These are phyloP conservation scores for Saccharum hybrid DNA, from an alignment of 202 grass and related monocot species.

Conservation along the genomic window DNA sequence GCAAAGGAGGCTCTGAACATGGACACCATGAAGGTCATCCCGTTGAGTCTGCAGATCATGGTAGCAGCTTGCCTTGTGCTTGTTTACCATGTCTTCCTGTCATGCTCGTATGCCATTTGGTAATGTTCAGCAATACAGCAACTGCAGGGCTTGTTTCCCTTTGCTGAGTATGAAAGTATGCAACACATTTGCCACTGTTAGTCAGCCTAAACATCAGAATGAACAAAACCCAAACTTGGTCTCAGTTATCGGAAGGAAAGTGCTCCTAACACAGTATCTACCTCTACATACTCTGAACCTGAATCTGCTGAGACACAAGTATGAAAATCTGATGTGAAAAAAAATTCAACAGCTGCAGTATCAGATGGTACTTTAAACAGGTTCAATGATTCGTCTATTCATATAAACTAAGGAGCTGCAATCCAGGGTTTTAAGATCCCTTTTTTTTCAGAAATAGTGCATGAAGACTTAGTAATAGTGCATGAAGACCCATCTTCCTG, in stretches of 20 bases:
- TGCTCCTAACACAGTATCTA: neutral
- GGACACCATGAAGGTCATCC: slow-evolving; percentile 34
- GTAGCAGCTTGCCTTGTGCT: slow-evolving; percentile 51
- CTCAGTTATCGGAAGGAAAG: neutral
- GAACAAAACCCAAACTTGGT: neutral
- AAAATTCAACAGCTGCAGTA: neutral
- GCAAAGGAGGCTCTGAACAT: neutral
- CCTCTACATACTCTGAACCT: neutral
- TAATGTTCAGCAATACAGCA: slow-evolving; percentile 16
- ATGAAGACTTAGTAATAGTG: too few relatives aligned
- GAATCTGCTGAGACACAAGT: neutral
- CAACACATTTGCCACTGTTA: neutral
- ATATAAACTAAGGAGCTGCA: neutral
- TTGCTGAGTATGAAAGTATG: neutral
- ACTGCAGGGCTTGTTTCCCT: neutral
- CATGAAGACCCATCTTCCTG: neutral
- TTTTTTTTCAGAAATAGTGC: neutral
- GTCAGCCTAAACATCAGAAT: neutral
- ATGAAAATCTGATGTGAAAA: neutral
- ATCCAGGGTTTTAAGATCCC: neutral
- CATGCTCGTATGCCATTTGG: slow-evolving; percentile 20
- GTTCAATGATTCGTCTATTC: neutral
- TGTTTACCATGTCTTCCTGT: slow-evolving; percentile 43
- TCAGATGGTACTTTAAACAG: neutral
- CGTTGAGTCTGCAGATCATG: slow-evolving; percentile 58